These are phyloP conservation scores for Aspergillus asperescens DNA, from an alignment of 495 filamentous ascomycete species.

Conservation along the genomic window DNA sequence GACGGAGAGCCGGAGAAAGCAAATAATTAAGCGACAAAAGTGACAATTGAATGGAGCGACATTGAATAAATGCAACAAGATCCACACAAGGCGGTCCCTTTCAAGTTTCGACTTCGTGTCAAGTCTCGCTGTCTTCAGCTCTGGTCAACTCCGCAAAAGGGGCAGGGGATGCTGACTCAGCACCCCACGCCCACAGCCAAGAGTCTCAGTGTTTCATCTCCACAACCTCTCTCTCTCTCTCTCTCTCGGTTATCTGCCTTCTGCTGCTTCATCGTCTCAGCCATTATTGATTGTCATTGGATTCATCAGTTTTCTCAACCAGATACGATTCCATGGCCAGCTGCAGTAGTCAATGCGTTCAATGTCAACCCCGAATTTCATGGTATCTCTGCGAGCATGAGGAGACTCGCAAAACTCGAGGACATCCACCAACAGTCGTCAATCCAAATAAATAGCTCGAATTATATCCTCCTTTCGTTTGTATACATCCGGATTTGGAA, in stretches of 20 bases:
- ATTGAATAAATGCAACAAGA: slow-evolving; percentile 20
- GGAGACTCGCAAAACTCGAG: no score
- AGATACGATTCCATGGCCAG: no score
- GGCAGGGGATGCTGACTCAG: slow-evolving; percentile 30
- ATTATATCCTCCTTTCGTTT: no score
- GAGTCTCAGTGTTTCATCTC: slow-evolving; percentile 20
- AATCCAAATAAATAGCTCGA: no score
- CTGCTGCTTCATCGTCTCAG: background rate
- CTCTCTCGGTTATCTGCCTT: no score
- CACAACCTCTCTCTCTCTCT: background rate
- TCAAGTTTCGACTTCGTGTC: no score
- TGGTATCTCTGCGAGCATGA: no score
- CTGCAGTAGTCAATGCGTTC: no score
- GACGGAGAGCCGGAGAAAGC: background rate
- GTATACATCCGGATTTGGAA: no score
- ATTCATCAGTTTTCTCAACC: no score
- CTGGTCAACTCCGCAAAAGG: slow-evolving; percentile 35
- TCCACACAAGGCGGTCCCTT: slow-evolving; percentile 22
- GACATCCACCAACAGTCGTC: no score
- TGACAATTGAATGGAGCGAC: slow-evolving; percentile 5
- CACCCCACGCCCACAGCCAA: slow-evolving; percentile 23
- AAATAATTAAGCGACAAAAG: background rate
- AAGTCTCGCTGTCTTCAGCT: background rate
- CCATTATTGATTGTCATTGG: background rate
- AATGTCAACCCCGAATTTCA: no score